Conservation (phyloP, 129 eudicot genomes). For the Helianthus tuberosus region DNA sequence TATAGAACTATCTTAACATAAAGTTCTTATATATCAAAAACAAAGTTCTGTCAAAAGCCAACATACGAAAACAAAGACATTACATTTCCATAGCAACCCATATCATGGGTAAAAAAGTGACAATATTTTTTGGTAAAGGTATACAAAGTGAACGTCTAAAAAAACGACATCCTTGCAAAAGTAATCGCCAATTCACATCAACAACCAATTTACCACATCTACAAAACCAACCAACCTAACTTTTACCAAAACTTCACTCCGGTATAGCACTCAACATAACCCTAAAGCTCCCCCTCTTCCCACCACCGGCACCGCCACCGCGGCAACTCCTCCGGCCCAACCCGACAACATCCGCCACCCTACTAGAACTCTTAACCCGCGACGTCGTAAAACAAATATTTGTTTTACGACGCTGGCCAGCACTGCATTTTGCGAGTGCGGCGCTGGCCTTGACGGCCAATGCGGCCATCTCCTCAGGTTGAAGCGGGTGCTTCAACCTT, state of each 20-base stretch:
- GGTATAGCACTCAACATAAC: conserved; percentile 82
- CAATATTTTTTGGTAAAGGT: conserved; percentile 12
- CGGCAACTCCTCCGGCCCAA: conserved; percentile 20
- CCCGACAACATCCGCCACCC: conserved; percentile 47
- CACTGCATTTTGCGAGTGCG: conserved; percentile 67
- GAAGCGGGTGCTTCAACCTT: conserved; percentile 55
- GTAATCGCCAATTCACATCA: conserved; percentile 23
- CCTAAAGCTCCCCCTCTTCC: conserved; percentile 39
- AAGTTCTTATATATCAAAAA: background rate
- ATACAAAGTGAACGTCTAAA: conserved; percentile 13
- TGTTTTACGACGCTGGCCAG: conserved; percentile 28
- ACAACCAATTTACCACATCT: conserved; percentile 14
- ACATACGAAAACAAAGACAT: background rate
- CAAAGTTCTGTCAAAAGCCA: background rate
- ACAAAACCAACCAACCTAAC: background rate
- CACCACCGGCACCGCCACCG: conserved; percentile 32
- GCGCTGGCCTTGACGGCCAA: conserved; percentile 86
- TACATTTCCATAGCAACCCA: conserved; percentile 2
- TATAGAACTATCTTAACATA: no score
- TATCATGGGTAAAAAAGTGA: conserved; percentile 29
- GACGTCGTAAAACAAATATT: background rate
- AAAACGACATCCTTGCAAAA: conserved; percentile 32
- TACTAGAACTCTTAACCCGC: conserved; percentile 23
- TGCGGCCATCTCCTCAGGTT: conserved; percentile 97
- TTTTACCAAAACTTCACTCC: conserved; percentile 45